phyloP scores from a whole-genome alignment of 768 basidiomycete genomes.

The Russula compacta region DNA sequence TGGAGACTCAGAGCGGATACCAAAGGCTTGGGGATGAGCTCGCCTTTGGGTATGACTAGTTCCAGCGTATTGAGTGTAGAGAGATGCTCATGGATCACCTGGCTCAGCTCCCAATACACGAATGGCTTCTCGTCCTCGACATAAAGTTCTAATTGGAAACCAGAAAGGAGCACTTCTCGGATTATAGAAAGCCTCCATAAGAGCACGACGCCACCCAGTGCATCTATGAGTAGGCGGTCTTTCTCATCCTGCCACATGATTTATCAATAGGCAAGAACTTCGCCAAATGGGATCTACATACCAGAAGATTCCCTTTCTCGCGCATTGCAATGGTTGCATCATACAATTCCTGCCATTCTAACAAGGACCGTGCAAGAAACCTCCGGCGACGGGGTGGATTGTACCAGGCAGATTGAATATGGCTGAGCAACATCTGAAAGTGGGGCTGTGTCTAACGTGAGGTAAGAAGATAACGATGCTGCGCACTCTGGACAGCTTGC shows the following conservation, averaged over 20 bases:
- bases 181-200: constrained; percentile 52
- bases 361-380: constrained; percentile 49
- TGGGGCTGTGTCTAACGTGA: not conserved
- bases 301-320: constrained; percentile 17
- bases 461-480: not conserved
- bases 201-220: constrained; percentile 39
- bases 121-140: constrained; percentile 56
- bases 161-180: constrained; percentile 63
- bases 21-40: not conserved
- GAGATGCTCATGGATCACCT: constrained; percentile 50
- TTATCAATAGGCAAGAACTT: not conserved
- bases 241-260: constrained; percentile 13
- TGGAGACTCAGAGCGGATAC: not conserved
- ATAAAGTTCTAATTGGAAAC: constrained; percentile 71
- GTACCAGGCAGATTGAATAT: constrained; percentile 53
- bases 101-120: constrained; percentile 65
- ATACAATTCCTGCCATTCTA: constrained; percentile 61
- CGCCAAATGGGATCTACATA: constrained; percentile 12
- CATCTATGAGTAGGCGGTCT: constrained; percentile 8
- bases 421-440: constrained; percentile 46
- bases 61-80: constrained; percentile 42
- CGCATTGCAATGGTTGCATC: constrained; percentile 32
- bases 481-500: constrained; percentile 31
- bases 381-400: constrained; percentile 63
- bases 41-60: constrained; percentile 33